Evolutionary conservation across 2,329 filamentous ascomycete species (phyloP).

Genomic region (Ascocoryne sarcoides): DNA sequence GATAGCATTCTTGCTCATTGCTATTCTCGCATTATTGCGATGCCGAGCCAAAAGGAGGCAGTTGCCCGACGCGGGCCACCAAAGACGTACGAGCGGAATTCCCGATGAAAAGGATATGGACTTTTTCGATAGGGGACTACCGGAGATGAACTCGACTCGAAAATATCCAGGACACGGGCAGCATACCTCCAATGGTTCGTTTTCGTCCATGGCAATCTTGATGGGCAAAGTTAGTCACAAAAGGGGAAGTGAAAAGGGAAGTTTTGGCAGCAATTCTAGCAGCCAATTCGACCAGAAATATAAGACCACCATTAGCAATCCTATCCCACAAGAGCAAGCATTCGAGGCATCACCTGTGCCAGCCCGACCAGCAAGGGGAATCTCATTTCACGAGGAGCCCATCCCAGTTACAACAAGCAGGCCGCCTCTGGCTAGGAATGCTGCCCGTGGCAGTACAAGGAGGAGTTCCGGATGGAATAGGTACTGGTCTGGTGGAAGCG

Average conservation of each 20-base stretch:
- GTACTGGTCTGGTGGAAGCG: constrained; percentile 68
- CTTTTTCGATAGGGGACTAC: constrained; percentile 37
- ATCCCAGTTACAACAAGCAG: not conserved
- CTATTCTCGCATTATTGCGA: constrained; percentile 60
- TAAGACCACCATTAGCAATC: constrained; percentile 53
- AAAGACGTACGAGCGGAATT: constrained; percentile 35
- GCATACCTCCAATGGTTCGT: constrained; percentile 46
- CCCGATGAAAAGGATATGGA: constrained; percentile 52
- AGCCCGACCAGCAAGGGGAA: constrained; percentile 28
- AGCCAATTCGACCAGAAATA: constrained; percentile 54
- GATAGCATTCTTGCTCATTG: constrained; percentile 39
- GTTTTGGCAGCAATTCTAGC: constrained; percentile 48
- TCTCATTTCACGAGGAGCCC: constrained; percentile 28
- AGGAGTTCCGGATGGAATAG: constrained; percentile 68
- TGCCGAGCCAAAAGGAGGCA: constrained; percentile 49
- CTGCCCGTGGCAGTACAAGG: constrained; percentile 28
- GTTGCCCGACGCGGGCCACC: constrained; percentile 39
- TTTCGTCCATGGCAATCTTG: constrained; percentile 56
- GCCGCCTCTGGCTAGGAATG: constrained; percentile 4
- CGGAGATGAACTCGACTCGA: constrained; percentile 28
- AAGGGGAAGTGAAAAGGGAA: constrained; percentile 37
- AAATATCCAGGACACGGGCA: constrained; percentile 39
- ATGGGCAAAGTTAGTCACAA: constrained; percentile 52
- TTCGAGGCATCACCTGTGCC: constrained; percentile 14
- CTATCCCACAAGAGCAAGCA: constrained; percentile 39